A percentile compares a stretch with the other conserved stretches of the same genome.
Conservation (phyloP, 2,329 filamentous ascomycete genomes). For the Monosporascus sp. region DNA sequence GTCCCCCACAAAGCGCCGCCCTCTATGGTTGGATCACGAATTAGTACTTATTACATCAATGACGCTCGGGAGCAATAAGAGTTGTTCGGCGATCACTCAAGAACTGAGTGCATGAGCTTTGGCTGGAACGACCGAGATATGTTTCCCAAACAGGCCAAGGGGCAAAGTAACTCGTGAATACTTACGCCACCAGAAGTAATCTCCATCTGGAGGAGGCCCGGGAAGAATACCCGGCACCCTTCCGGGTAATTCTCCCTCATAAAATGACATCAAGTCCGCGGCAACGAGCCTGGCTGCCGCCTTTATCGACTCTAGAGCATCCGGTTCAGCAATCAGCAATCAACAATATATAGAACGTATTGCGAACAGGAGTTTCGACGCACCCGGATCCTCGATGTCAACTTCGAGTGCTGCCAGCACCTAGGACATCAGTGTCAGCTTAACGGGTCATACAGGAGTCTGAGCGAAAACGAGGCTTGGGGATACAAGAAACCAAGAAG, state of each 20-base stretch:
- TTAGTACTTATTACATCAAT: too few species aligned
- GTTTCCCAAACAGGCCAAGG: too few species aligned
- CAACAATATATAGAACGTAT: not conserved
- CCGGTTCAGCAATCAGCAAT: not conserved
- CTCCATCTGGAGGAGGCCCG: slow-evolving; percentile 20
- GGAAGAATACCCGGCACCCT: slow-evolving; percentile 33
- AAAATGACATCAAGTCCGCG: slow-evolving; percentile 21
- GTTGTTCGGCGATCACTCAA: too few species aligned
- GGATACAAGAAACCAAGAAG: too few species aligned
- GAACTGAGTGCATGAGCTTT: slow-evolving; percentile 24
- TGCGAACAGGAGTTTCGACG: not conserved
- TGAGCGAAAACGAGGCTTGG: too few species aligned
- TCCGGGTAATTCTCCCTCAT: slow-evolving; percentile 29
- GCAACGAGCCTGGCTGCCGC: slow-evolving; percentile 20
- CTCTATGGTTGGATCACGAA: slow-evolving; percentile 16
- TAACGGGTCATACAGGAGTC: not conserved
- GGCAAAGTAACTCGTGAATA: too few species aligned
- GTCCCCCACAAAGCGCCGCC: slow-evolving; percentile 46
- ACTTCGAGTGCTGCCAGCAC: slow-evolving; percentile 22
- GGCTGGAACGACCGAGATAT: not conserved
- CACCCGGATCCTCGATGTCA: slow-evolving; percentile 20
- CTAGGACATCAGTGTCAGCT: not conserved
- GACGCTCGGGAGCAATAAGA: too few species aligned
- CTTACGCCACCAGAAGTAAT: slow-evolving; percentile 21
- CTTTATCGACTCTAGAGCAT: slow-evolving; percentile 19